Base-by-base conservation (phyloP, 1,139 yeast species). In the Magnusiomyces tetraspermus region DNA sequence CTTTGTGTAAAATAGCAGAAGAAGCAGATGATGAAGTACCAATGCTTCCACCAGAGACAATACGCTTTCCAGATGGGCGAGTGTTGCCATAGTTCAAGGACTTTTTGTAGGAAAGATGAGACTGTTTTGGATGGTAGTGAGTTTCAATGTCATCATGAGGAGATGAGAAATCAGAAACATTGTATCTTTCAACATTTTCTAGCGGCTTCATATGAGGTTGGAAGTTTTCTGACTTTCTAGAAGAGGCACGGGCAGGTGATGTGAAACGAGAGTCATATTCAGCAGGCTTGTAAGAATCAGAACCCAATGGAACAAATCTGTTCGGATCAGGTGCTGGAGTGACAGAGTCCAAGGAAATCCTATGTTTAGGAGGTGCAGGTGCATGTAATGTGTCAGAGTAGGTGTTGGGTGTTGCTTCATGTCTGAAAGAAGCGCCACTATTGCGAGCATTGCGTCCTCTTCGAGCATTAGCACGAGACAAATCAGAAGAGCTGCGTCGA, bases 291-390 rank as follows among this genome's bases (percentile, higher is more conserved):
- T 38, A 19, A 19, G n/a, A n/a, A n/a, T n/a, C n/a, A n/a, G n/a
- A n/a, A n/a, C n/a, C n/a, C n/a, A n/a, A n/a, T n/a, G n/a, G n/a
- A n/a, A n/a, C n/a, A n/a, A n/a, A n/a, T n/a, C 6, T 17, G 42
- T 4, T 4, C 42, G 42, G 8, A 8, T 38, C n/a, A 3, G 17
- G 31, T 13, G n/a, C 31, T 23, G 28, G 41, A 8, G 49, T 31
- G 23, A 46, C 26, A 17, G 33, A 42, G 23, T 46, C 49, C 19
- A 28, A 23, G 15, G 30, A 2, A 3, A 46, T 31, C 21, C 33
- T 36, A 17, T 46, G 49, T 23, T 22, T 41, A 24, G 49, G 49
- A 10, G 49, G 49, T 2, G 49, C 42, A n/a, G 41, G 42, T 10
- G 41, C 24, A 23, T 17, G 24, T n/a, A 15, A 17, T 15, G 5